A percentile compares a stretch with the other conserved stretches of the same genome.
phyloP scores from a whole-genome alignment of 108 stramenopile species.

The Cyclotella distinguenda region DNA sequence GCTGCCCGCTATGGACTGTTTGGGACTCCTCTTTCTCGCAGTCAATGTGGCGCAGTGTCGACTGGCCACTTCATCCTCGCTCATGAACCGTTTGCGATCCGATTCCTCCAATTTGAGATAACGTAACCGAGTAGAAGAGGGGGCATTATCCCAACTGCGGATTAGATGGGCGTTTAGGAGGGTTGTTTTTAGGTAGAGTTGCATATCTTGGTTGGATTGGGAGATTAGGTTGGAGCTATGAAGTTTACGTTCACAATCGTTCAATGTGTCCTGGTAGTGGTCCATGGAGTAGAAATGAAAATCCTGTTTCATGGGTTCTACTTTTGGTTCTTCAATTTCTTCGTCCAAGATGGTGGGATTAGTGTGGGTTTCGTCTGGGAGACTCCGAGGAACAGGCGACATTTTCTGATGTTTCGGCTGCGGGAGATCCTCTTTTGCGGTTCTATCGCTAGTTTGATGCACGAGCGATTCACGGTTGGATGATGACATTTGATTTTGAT shows the following conservation, averaged over 20 bases:
- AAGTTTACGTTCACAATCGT: constrained; percentile 55
- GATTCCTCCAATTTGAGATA: constrained; percentile 75
- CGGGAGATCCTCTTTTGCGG: too few species aligned
- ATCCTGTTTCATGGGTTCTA: constrained; percentile 82
- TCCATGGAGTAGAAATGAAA: constrained; percentile 82
- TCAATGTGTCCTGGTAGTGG: constrained; percentile 33
- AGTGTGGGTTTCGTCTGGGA: not conserved
- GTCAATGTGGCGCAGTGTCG: constrained; percentile 89
- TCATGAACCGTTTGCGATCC: constrained; percentile 80
- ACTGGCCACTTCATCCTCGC: constrained; percentile 87
- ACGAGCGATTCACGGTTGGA: too few species aligned
- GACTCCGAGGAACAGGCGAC: not conserved
- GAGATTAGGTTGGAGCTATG: constrained; percentile 9
- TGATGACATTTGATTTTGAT: too few species aligned
- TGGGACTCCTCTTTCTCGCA: constrained; percentile 55
- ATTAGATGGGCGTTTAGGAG: constrained; percentile 74
- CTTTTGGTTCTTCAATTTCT: constrained; percentile 38
- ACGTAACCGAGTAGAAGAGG: constrained; percentile 46
- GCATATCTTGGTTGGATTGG: constrained; percentile 38
- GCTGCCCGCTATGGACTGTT: constrained; percentile 10
- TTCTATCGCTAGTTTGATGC: too few species aligned
- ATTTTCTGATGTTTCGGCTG: too few species aligned
- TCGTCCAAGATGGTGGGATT: constrained; percentile 12
- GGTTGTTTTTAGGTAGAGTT: constrained; percentile 61
- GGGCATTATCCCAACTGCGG: constrained; percentile 64